These are phyloP conservation scores for Penicillium crustosum DNA, from an alignment of 2,329 filamentous ascomycete species.

Conservation along the genomic window DNA sequence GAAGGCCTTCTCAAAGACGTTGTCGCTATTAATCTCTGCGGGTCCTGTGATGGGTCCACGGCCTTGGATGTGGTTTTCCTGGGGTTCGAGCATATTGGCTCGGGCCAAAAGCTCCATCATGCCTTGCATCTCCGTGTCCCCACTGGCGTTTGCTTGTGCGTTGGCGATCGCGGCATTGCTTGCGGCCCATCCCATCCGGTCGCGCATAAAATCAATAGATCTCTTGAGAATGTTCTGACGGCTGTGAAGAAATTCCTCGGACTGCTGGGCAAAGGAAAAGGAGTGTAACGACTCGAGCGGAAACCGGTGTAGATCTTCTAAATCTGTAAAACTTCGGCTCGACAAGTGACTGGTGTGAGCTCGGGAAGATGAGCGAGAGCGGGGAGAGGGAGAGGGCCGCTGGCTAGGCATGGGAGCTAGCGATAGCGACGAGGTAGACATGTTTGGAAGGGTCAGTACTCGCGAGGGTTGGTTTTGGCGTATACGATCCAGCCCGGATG, in stretches of 20 bases:
- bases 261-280: conserved; percentile 95
- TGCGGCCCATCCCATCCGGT: conserved; percentile 79
- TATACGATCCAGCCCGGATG: conserved; percentile 87
- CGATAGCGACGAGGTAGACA: conserved; percentile 65
- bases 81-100: conserved; percentile 73
- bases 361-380: conserved; percentile 59
- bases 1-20: conserved; percentile 85
- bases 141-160: conserved; percentile 77
- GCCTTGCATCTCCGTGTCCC: conserved; percentile 82
- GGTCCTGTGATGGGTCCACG: conserved; percentile 77
- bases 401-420: conserved; percentile 60
- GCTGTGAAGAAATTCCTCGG: conserved; percentile 86
- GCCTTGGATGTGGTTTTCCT: conserved; percentile 46
- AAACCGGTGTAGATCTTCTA: conserved; percentile 88
- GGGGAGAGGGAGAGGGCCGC: conserved; percentile 69
- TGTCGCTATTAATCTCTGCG: conserved; percentile 68
- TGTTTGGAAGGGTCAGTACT: conserved; percentile 63
- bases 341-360: conserved; percentile 56
- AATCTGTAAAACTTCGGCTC: conserved; percentile 67
- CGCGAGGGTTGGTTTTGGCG: conserved; percentile 75
- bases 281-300: conserved; percentile 95
- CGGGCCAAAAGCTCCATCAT: conserved; percentile 86
- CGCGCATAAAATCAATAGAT: conserved; percentile 94
- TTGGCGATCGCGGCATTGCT: conserved; percentile 74
- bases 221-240: conserved; percentile 90